These are phyloP conservation scores for Saccharum officinarum DNA, from an alignment of 176 grass and related monocot genomes.

Conservation along the genomic window DNA sequence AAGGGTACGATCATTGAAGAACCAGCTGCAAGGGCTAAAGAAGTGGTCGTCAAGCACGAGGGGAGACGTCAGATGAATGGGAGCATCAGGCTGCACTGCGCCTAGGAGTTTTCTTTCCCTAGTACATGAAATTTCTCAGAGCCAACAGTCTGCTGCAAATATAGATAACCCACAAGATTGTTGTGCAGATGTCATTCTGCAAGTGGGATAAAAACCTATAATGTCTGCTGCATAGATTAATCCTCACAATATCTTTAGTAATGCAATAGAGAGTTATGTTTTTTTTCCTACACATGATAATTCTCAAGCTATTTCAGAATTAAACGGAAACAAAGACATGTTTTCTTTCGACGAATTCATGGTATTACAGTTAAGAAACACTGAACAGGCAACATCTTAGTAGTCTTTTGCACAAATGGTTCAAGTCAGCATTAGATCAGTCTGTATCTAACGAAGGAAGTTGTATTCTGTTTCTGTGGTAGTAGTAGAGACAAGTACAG, in stretches of 20 bases:
- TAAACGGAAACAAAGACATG: neutral
- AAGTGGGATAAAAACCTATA: neutral
- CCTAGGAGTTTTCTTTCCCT: neutral
- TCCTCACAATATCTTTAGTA: neutral
- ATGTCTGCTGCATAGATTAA: neutral
- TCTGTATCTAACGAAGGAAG: neutral
- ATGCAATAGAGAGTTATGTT: neutral
- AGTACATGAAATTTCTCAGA: neutral
- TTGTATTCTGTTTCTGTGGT: neutral
- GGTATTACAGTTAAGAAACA: neutral
- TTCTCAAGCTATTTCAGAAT: neutral
- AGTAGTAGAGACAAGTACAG: slow-evolving; percentile 1
- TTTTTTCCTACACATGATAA: neutral
- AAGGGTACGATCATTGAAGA: neutral
- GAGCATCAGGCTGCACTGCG: neutral
- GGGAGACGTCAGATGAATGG: neutral
- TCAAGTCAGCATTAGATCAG: neutral
- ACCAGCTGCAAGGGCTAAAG: neutral
- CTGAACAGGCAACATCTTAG: neutral
- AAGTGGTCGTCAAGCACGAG: slow-evolving; percentile 19
- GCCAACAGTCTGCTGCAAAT: neutral
- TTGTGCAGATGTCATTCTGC: neutral
- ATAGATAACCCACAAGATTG: neutral
- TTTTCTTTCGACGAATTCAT: neutral
- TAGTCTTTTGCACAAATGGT: neutral